Evolutionary conservation across 352 stramenopile species (phyloP).

Genomic region (Globisporangium canariense): DNA sequence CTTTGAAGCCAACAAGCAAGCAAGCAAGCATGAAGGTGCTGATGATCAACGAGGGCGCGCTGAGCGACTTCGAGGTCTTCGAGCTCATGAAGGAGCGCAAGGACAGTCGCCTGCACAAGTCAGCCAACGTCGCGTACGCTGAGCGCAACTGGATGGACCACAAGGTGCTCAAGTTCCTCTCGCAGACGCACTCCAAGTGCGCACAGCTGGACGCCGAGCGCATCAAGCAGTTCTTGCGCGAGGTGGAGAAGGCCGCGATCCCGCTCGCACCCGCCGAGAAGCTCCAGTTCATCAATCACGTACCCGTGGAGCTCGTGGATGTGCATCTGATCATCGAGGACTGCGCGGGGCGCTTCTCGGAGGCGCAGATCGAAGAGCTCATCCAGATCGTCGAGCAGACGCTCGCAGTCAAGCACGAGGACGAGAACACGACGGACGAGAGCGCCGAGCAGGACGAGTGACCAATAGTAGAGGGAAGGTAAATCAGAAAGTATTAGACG

Average conservation of each 20-base stretch:
- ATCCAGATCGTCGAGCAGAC: constrained; percentile 67
- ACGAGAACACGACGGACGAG: constrained; percentile 28
- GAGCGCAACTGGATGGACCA: constrained; percentile 90
- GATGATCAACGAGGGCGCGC: constrained; percentile 71
- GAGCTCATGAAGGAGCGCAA: constrained; percentile 82
- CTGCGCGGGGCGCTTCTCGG: constrained; percentile 71
- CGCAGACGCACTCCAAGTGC: constrained; percentile 61
- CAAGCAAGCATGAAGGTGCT: constrained; percentile 72
- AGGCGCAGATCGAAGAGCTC: constrained; percentile 76
- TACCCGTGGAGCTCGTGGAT: constrained; percentile 79
- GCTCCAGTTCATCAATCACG: constrained; percentile 86
- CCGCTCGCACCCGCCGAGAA: constrained; percentile 66
- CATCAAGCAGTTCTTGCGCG: constrained; percentile 60
- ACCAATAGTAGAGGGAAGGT: not conserved
- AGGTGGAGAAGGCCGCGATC: constrained; percentile 42
- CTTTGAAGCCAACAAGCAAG: constrained; percentile 5
- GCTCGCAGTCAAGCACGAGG: constrained; percentile 31
- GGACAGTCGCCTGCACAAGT: constrained; percentile 72
- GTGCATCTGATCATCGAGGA: constrained; percentile 84
- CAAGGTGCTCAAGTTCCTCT: constrained; percentile 87
- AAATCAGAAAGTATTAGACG: constrained; percentile 1
- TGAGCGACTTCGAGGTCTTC: constrained; percentile 81
- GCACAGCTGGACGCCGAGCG: constrained; percentile 42
- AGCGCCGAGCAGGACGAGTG: constrained; percentile 20
- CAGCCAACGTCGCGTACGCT: constrained; percentile 68